phyloP scores from a whole-genome alignment of 495 filamentous ascomycete species.

The Parachaetomium inaequale region DNA sequence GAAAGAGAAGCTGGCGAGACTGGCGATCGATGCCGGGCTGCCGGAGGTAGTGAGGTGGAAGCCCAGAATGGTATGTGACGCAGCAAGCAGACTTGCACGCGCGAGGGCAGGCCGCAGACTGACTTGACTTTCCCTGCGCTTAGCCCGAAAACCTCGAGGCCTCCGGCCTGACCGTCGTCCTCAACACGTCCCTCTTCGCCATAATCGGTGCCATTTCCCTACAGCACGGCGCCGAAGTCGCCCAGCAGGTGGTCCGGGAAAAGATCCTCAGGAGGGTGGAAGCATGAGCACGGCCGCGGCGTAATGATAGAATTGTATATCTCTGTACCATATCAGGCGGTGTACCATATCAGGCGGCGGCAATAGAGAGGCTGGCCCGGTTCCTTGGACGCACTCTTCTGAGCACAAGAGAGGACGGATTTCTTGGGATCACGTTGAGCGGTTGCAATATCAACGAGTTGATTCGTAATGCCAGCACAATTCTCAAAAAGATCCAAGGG shows the following conservation, averaged over 20 bases:
- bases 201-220: conserved; percentile 84
- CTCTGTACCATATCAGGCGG: conserved; percentile 29
- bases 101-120: neutral
- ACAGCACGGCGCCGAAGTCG: conserved; percentile 76
- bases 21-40: conserved; percentile 69
- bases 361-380: conserved; percentile 16
- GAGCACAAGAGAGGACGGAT: neutral
- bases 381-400: neutral
- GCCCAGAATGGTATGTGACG: conserved; percentile 64
- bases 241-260: conserved; percentile 69
- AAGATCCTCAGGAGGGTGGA: conserved; percentile 59
- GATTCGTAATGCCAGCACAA: neutral
- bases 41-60: conserved; percentile 78
- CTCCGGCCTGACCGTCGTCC: conserved; percentile 69
- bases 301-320: conserved; percentile 29
- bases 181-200: conserved; percentile 74
- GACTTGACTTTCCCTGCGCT: conserved; percentile 6
- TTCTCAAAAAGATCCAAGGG: neutral
- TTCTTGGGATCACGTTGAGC: neutral
- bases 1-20: conserved; percentile 56
- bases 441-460: neutral
- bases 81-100: neutral
- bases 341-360: conserved; percentile 30
- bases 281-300: conserved; percentile 14
- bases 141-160: conserved; percentile 66